A percentile compares a stretch with the other conserved stretches of the same genome.
These are phyloP conservation scores for Massariosphaeria phaeospora DNA, from an alignment of 495 filamentous ascomycete genomes.

Conservation along the genomic window DNA sequence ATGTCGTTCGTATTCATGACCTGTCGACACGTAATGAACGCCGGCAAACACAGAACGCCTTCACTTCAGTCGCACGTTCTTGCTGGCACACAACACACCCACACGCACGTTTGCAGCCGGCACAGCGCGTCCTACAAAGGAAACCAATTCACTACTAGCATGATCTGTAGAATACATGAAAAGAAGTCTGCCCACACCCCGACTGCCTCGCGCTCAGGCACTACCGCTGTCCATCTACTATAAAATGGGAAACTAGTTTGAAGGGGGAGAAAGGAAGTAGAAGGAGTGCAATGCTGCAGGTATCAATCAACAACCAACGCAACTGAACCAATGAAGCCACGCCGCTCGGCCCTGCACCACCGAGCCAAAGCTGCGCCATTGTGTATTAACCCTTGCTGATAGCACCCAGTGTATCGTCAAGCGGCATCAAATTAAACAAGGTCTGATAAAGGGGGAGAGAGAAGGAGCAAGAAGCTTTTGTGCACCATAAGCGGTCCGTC, in stretches of 20 bases:
- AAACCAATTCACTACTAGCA: constrained; percentile 33
- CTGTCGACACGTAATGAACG: neutral
- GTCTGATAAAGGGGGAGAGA: constrained; percentile 27
- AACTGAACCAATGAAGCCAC: constrained; percentile 29
- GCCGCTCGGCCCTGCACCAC: constrained; percentile 13
- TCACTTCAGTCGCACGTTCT: neutral
- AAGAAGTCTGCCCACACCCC: constrained; percentile 17
- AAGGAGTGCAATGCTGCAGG: constrained; percentile 37
- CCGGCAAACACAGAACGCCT: neutral
- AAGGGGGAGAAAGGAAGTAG: constrained; percentile 12
- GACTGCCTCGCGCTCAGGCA: constrained; percentile 7
- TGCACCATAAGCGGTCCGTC: constrained; percentile 5
- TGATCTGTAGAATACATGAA: constrained; percentile 35
- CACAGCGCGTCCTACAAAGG: constrained; percentile 21
- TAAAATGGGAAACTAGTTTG: constrained; percentile 14
- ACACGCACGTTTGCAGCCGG: neutral
- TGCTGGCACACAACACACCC: neutral
- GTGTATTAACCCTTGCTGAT: constrained; percentile 31
- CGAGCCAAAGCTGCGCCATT: constrained; percentile 10
- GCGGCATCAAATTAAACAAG: constrained; percentile 33
- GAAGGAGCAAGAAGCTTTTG: constrained; percentile 29
- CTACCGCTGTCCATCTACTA: constrained; percentile 31
- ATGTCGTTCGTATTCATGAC: neutral
- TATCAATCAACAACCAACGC: constrained; percentile 37
- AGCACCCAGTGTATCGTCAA: constrained; percentile 32